Evolutionary conservation across 1,284 basidiomycete species (phyloP).

Genomic region (Leccinum angustisporum): DNA sequence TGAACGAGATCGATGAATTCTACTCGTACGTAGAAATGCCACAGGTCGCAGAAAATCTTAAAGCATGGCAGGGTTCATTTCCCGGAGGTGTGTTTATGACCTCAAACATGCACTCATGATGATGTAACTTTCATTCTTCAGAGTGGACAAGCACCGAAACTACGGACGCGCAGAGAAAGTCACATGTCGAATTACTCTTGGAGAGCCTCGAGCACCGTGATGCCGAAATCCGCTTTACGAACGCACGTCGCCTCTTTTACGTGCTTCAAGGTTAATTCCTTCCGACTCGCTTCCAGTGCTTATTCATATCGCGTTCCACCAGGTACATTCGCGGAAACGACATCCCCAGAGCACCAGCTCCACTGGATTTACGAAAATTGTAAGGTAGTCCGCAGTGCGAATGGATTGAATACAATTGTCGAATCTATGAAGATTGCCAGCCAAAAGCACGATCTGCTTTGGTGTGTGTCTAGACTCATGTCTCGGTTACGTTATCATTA

Average conservation of each 20-base stretch:
- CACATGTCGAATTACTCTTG: conserved; percentile 77
- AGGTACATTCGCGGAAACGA: conserved; percentile 93
- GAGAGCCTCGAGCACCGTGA: conserved; percentile 86
- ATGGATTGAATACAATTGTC: conserved; percentile 83
- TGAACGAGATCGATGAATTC: conserved; percentile 97
- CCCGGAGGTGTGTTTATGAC: conserved; percentile 54
- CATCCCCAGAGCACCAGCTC: conserved; percentile 89
- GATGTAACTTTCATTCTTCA: conserved; percentile 31
- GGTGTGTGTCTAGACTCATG: conserved; percentile 42
- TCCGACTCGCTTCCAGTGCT: conserved; percentile 7
- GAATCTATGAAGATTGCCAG: conserved; percentile 90
- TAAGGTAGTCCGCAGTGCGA: conserved; percentile 79
- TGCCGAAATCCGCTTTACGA: conserved; percentile 80
- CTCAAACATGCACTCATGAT: neutral
- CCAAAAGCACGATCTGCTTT: conserved; percentile 83
- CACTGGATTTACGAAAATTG: conserved; percentile 97
- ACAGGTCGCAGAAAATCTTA: conserved; percentile 85
- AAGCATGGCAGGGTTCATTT: conserved; percentile 85
- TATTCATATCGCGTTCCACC: conserved; percentile 23
- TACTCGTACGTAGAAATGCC: conserved; percentile 97
- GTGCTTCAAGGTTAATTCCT: conserved; percentile 76
- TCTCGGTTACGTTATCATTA: conserved; percentile 3
- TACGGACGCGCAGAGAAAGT: conserved; percentile 57
- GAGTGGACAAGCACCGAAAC: conserved; percentile 74
- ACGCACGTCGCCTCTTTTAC: conserved; percentile 86